Evolutionary conservation across 495 filamentous ascomycete species (phyloP), one percentile per base, ranked within the genome.

Genomic region (Xylona heveae): DNA sequence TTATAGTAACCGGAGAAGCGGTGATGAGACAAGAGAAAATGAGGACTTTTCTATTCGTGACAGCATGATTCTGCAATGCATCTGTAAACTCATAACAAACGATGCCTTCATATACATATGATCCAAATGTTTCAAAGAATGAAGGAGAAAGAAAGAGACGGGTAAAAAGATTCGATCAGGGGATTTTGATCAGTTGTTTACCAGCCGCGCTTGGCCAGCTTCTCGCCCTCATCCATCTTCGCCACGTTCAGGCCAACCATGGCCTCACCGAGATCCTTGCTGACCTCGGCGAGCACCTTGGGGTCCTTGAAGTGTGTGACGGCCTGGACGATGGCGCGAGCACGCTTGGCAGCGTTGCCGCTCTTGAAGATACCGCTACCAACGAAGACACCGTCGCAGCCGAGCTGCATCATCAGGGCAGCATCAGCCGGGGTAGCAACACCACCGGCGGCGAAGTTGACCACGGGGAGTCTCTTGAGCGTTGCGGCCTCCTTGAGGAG

Each of bases 381-480:
- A 28, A 97, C 88, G 47, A 97, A 97, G 19, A 97, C 88, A 34
- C 88, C 88, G 48, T 97, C 88, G 48, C 88, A 97, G 37, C 88
- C 88, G 34, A 97, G 57, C 57, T 94, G 83, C 88, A 97, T 97
- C 88, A 97, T 97, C 24, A 97, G 62, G 19, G 88, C 88, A 9
- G 88, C 88, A 59, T 97, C 88, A 2, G 88, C 88, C 1, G 88
- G 88, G 7, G 88, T 97, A 8, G 88, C 88, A 23, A 97, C 71
- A 32, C 88, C 88, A 12, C 88, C 88, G n/a, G 88, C 88, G 3
- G 88, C 88, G 43, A 97, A 97, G 66, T 97, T 97, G 28, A 97
- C 88, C 1, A 97, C 88, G 0, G 88, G 88, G 38, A 97, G 61
- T 38, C 88, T 67, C 33, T 78, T 78, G 40, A 92, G 63, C 62